Evolutionary conservation across 2,329 filamentous ascomycete genomes (phyloP), one percentile per base, ranked within the genome.

Genomic region (Aspergillus ustus): DNA sequence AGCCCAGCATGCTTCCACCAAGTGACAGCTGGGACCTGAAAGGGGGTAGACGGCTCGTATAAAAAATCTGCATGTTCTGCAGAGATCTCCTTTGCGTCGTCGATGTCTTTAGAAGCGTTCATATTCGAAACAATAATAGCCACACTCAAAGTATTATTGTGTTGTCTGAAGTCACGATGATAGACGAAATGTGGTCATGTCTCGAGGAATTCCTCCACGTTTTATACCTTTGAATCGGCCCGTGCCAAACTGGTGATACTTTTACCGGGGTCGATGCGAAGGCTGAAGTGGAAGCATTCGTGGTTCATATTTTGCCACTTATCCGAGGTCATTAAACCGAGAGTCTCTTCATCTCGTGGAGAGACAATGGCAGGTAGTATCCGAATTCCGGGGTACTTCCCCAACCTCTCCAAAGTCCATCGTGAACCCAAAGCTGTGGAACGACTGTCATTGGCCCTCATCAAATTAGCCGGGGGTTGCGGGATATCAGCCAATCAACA

Each of bases 401-500:
- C 20, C 19, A 43, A 25, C 13, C 6, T 52, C 25, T 52, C 34
- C 17, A n/a, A 52, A 20, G 19, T 8, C 8, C 34, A 40, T 40
- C 34, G 4, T 40, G 34, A 40, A 44, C 20, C 20, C 1, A 15
- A 53, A 43, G 19, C 28, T 25, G 34, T 44, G 7, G 34, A 28
- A 28, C 15, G 29, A 6, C 2, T 25, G 34, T 25, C n/a, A 44
- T 44, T 53, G 51, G 51, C n/a, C 31, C 2, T 15, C n/a, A 19
- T 15, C 11, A 13, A 19, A 17, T 43, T 28, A 28, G 25, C 34
- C 20, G 51, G 51, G 34, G 20, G 34, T n/a, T 37, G 52, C 66
- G 66, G 66, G 58, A 52, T 66, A 61, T 62, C 55, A 51, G 46
- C 66, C 65, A 67, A 66, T 66, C 7, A 31, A n/a, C 13, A 31